Base-by-base conservation (phyloP, 2,329 filamentous ascomycete species). In the Monosporascus sp. region DNA sequence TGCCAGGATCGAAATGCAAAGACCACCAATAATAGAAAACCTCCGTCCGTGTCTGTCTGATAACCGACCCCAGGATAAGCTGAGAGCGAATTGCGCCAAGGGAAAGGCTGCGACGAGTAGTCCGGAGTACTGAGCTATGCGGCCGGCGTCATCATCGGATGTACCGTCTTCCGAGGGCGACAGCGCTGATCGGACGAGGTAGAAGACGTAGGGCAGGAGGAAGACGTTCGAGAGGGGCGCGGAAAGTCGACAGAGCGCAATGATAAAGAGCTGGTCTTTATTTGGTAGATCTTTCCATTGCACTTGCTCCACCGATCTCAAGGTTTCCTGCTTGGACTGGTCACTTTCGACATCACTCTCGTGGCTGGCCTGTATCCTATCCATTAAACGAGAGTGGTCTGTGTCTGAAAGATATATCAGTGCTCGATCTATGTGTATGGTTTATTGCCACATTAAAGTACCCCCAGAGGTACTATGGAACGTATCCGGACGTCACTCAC, bases 201-300 rank as follows among this genome's bases (percentile, higher is more conserved):
- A 89, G 71, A 87, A 90, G 66, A 91, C 78, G 67, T 90, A 90
- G 2, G 85, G 80, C 38, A 85, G 77, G 4, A 87, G 70, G 18
- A 78, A 83, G 11, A 86, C 86, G 61, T 88, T 85, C 0, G 85
- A 86, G 45, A 90, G 71, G 1, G 85, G 85, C 60, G 88, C 86
- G 1, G 84, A 86, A 2, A 71, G 54, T 24, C 67, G 66, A 49
- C 69, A 71, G 38, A 70, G 60, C 8, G 68, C 62, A 0, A 70
- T 60, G 49, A 71, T 64, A 54, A 70, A 65, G 22, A 70, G 63
- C 44, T 72, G 70, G 58, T 66, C 63, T 56, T 71, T 72, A 51
- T 70, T 70, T 26, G 70, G 70, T 8, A 72, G 59, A 52, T 72
- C 69, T 51, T 60, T 56, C 68, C 68, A 70, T 38, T 65, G 59